Percentiles rank a stretch among this genome's conserved stretches.
These are phyloP conservation scores for Chlorella sp. DNA, from an alignment of 139 green algal genomes.

Conservation along the genomic window DNA sequence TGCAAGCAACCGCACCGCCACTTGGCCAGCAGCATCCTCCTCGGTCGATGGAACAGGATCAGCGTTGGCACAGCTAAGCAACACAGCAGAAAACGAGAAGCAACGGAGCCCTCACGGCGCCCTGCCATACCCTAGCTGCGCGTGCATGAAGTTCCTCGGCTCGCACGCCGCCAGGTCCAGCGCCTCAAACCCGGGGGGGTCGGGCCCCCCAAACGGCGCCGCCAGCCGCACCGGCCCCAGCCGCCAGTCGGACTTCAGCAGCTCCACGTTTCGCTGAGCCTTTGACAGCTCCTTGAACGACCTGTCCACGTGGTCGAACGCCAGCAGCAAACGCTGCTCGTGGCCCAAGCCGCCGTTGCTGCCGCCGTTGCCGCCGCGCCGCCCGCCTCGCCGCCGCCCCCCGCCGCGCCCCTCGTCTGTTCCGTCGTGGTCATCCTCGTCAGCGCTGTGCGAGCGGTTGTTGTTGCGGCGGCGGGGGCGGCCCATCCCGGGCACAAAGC, in stretches of 20 bases:
- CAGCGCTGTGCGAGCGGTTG: background rate
- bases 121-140: slow-evolving; percentile 6
- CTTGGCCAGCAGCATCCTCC: too few relatives aligned
- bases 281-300: slow-evolving; percentile 18
- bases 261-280: slow-evolving; percentile 19
- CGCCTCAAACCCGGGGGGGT: slow-evolving; percentile 18
- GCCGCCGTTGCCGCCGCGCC: background rate
- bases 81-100: too few relatives aligned
- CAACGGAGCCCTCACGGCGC: too few relatives aligned
- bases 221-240: slow-evolving; percentile 36
- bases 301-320: slow-evolving; percentile 5
- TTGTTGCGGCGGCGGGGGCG: background rate
- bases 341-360: background rate
- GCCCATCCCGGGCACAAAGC: background rate
- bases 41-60: too few relatives aligned
- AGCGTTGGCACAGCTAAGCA: too few relatives aligned
- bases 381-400: too few relatives aligned
- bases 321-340: slow-evolving; percentile 7
- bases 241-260: slow-evolving; percentile 41
- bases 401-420: too few relatives aligned
- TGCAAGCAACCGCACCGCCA: too few relatives aligned
- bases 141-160: slow-evolving; percentile 18
- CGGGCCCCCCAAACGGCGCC: slow-evolving; percentile 17
- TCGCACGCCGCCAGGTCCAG: slow-evolving; percentile 18
- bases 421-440: too few relatives aligned